phyloP scores from a whole-genome alignment of 805 yeast genomes.

The Monosporozyma solicola region DNA sequence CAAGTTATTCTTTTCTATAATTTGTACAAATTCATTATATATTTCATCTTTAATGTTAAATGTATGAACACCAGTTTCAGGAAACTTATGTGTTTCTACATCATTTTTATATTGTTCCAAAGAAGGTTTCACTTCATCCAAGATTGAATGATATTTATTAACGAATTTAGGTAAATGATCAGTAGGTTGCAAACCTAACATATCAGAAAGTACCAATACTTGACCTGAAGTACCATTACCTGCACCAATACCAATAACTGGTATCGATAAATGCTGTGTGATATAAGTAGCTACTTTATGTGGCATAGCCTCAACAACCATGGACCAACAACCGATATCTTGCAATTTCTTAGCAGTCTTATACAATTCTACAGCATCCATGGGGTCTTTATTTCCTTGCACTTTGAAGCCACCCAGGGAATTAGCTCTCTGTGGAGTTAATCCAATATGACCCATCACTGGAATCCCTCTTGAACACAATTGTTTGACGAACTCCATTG shows the following conservation, averaged over 20 bases:
- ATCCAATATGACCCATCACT: conserved; percentile 83
- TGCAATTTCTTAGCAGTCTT: conserved; percentile 65
- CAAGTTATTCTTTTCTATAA: background rate
- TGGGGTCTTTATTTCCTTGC: conserved; percentile 56
- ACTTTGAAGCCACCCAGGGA: conserved; percentile 79
- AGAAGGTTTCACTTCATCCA: conserved; percentile 41
- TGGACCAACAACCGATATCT: conserved; percentile 63
- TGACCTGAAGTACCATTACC: conserved; percentile 81
- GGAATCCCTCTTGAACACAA: conserved; percentile 71
- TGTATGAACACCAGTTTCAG: conserved; percentile 50
- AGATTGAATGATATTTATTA: conserved; percentile 52
- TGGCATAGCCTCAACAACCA: conserved; percentile 85
- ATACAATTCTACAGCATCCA: conserved; percentile 46
- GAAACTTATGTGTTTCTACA: conserved; percentile 49
- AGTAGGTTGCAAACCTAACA: conserved; percentile 63
- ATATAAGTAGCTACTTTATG: conserved; percentile 55
- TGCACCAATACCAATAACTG: conserved; percentile 95
- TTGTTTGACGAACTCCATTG: conserved; percentile 43
- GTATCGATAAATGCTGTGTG: conserved; percentile 51
- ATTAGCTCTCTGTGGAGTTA: conserved; percentile 82
- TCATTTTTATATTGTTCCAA: conserved; percentile 50
- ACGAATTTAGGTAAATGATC: conserved; percentile 55
- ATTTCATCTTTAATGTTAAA: conserved; percentile 63
- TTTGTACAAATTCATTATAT: conserved; percentile 33
- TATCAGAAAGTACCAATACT: conserved; percentile 78